These are phyloP conservation scores for Papiliotrema flavescens DNA, from an alignment of 1,284 basidiomycete genomes.

Conservation along the genomic window DNA sequence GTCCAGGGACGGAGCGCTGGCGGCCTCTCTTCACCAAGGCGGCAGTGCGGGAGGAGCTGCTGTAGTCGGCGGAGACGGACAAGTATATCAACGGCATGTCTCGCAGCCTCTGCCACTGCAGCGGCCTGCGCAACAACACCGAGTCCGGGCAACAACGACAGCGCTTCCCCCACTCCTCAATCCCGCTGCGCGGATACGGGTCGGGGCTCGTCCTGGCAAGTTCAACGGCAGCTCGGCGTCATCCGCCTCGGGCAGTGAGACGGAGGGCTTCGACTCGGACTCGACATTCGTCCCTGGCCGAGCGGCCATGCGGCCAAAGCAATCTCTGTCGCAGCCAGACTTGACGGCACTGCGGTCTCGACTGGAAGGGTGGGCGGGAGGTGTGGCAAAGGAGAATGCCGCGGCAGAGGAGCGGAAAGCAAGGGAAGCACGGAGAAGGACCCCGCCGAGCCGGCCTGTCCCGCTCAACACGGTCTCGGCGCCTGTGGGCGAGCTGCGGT, in stretches of 20 bases:
- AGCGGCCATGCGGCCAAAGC: conserved; percentile 12
- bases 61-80: neutral
- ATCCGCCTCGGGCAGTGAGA: conserved; percentile 7
- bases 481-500: conserved; percentile 5
- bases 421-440: neutral
- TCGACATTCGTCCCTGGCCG: conserved; percentile 30
- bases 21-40: neutral
- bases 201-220: neutral
- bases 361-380: conserved; percentile 32
- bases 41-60: neutral
- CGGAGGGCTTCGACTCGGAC: conserved; percentile 36
- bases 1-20: neutral
- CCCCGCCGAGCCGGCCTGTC: conserved; percentile 2
- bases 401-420: conserved; percentile 7
- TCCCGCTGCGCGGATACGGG: neutral
- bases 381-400: conserved; percentile 13
- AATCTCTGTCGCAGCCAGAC: conserved; percentile 41
- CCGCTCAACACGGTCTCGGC: conserved; percentile 8
- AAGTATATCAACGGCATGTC: neutral
- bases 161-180: conserved; percentile 3
- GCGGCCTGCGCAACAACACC: neutral
- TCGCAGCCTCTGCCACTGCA: neutral
- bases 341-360: conserved; percentile 33
- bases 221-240: conserved; percentile 4
- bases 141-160: neutral